Evolutionary conservation across 495 filamentous ascomycete species (phyloP), one percentile per base, ranked within the genome.

Genomic region (Lichina pygmaea): DNA sequence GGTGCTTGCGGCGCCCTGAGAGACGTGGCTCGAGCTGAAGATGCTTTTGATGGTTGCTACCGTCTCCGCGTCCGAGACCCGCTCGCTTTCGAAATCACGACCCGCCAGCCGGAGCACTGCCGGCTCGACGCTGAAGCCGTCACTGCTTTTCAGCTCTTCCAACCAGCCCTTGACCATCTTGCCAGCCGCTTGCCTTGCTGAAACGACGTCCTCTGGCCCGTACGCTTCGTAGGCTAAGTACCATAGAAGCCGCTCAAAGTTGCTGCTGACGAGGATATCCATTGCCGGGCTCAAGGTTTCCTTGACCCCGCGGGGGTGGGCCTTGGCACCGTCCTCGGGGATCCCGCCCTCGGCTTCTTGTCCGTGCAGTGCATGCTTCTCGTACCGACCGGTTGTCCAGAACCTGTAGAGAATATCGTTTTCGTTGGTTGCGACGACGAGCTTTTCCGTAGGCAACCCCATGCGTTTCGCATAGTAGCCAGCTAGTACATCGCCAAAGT

Each of bases 201-300:
- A 12, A 17, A 8, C 10, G 33, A 34, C 16, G 38, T 44, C 37
- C 15, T 34, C 34, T 8, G 13, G 55, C 15, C 46, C 46, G 49
- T 60, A 67, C 49, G 70, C 72, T 48, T 75, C 65, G 58, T 77
- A 75, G 2, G 82, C 75, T 9, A 93, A 66, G 65, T 78, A 93
- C 86, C 86, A 94, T n/a, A 97, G 66, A 0, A 97, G 66, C 31
- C 89, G 71, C 65, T 97, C 89, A 58, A 97, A 94, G 66, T 97
- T 97, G 58, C 77, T 84, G 45, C 73, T 80, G 34, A 94, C 84
- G 10, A 95, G 67, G 45, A 94, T 94, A 57, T 95, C 89, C 89
- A 97, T 97, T 15, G 89, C 89, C 0, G 89, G 86, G 44, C 71
- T 78, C 36, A 82, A 64, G 0, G 89, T 94, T 58, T 89, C 86